A percentile compares a stretch with the other conserved stretches of the same genome.
phyloP scores from a whole-genome alignment of 2,329 filamentous ascomycete genomes.

The Claviceps capensis region DNA sequence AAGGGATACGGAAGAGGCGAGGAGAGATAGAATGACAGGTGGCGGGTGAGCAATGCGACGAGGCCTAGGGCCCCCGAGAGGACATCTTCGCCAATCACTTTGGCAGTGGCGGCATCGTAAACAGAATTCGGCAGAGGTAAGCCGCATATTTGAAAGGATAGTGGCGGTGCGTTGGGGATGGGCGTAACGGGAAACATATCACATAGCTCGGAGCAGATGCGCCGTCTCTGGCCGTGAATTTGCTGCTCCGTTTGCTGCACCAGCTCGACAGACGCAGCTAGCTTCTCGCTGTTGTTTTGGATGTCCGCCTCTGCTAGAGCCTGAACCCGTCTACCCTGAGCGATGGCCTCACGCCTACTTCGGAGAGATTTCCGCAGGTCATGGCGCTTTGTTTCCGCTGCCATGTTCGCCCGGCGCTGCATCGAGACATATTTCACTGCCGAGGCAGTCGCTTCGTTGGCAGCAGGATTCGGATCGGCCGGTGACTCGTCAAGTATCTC shows the following conservation, averaged over 20 bases:
- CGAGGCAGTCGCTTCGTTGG: constrained; percentile 33
- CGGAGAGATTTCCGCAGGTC: constrained; percentile 55
- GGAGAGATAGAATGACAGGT: constrained; percentile 71
- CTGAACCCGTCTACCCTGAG: constrained; percentile 45
- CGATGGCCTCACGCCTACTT: constrained; percentile 54
- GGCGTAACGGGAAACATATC: constrained; percentile 72
- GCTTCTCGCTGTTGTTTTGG: constrained; percentile 42
- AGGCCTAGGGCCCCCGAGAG: constrained; percentile 73
- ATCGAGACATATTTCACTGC: constrained; percentile 41
- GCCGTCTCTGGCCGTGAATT: constrained; percentile 72
- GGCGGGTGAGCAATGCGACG: constrained; percentile 59
- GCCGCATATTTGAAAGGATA: constrained; percentile 74
- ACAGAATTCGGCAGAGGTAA: constrained; percentile 68
- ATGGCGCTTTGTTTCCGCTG: constrained; percentile 47
- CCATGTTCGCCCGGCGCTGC: constrained; percentile 53
- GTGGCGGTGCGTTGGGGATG: constrained; percentile 36
- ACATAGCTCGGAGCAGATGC: constrained; percentile 73
- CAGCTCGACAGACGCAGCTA: constrained; percentile 41
- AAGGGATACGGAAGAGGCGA: constrained; percentile 72
- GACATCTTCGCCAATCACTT: constrained; percentile 47
- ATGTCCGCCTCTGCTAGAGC: constrained; percentile 46
- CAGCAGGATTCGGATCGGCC: constrained; percentile 29
- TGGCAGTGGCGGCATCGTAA: constrained; percentile 41
- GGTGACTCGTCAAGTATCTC: constrained; percentile 31
- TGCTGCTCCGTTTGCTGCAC: constrained; percentile 45